phyloP scores from a whole-genome alignment of 257 asterid genomes.

The Fraxinus pennsylvanica region DNA sequence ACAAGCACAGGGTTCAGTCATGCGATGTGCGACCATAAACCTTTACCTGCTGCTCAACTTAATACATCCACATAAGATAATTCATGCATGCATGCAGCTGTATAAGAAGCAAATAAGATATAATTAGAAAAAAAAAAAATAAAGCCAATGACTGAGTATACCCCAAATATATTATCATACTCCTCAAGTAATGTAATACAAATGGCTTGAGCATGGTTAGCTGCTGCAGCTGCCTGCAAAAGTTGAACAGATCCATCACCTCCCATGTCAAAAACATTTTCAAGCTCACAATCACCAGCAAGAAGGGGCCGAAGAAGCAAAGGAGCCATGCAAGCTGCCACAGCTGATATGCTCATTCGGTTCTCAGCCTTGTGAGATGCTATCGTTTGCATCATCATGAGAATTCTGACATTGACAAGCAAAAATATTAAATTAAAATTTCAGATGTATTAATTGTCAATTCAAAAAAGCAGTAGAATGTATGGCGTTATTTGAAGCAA shows the following conservation, averaged over 20 bases:
- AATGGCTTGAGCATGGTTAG: conserved; percentile 99
- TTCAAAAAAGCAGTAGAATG: neutral
- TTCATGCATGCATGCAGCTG: neutral
- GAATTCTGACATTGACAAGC: conserved; percentile 63
- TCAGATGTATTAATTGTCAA: neutral
- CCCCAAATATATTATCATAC: conserved; percentile 83
- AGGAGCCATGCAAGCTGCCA: conserved; percentile 99
- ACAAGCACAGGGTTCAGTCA: neutral
- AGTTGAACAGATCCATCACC: conserved; percentile 93
- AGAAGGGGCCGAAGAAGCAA: conserved; percentile 97
- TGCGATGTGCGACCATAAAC: neutral
- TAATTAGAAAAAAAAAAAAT: neutral
- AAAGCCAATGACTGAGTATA: conserved; percentile 36
- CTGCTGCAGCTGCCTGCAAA: conserved; percentile 99
- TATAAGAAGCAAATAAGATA: conserved; percentile 22
- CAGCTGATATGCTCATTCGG: conserved; percentile 95
- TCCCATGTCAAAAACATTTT: conserved; percentile 61
- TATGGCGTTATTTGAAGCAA: neutral
- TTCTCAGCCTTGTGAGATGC: conserved; percentile 77
- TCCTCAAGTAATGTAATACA: conserved; percentile 92
- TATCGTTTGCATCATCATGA: conserved; percentile 84
- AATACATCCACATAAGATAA: neutral
- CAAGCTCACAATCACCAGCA: conserved; percentile 94
- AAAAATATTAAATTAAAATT: conserved; percentile 20
- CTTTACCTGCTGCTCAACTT: neutral